Conservation (phyloP, 371 early-diverging fungal genomes). For the Mucor racemosus region DNA sequence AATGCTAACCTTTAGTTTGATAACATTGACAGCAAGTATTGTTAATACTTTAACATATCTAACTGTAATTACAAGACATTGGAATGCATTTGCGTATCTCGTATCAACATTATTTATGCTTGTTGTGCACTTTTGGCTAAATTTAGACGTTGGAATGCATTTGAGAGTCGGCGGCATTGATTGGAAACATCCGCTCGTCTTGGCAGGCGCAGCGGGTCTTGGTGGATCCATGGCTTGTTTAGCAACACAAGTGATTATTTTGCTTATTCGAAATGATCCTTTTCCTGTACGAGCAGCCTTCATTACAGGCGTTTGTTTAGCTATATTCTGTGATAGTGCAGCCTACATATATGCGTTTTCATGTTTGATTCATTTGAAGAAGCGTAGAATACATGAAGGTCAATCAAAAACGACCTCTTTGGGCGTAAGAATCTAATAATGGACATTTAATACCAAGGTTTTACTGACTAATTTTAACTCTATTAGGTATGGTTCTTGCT, state of each 20-base stretch:
- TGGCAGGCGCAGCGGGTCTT: constrained; percentile 2
- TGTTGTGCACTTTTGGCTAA: constrained; percentile 23
- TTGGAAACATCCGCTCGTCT: constrained; percentile 15
- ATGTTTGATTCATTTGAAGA: constrained; percentile 13
- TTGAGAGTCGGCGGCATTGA: constrained; percentile 5
- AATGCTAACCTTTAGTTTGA: constrained; percentile 8
- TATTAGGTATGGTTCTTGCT: constrained; percentile 24
- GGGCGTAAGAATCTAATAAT: constrained; percentile 18
- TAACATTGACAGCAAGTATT: constrained; percentile 19
- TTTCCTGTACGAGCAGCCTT: constrained; percentile 18
- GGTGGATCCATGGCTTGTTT: constrained; percentile 13
- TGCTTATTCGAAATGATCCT: constrained; percentile 10
- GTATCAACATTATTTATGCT: constrained; percentile 20
- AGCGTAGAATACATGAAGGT: constrained; percentile 11
- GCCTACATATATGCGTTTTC: constrained; percentile 18
- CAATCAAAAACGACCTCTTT: constrained; percentile 28
- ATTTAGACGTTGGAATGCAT: constrained; percentile 22
- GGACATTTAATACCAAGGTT: neutral
- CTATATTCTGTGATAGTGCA: constrained; percentile 13
- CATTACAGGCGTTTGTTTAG: constrained; percentile 26
- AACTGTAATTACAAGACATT: constrained; percentile 10
- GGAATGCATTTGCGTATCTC: constrained; percentile 28
- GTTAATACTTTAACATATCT: constrained; percentile 15
- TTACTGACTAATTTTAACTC: neutral
- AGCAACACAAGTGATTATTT: constrained; percentile 5